These are phyloP conservation scores for Ustilago cynodontis DNA, from an alignment of 1,284 basidiomycete species.

Conservation along the genomic window DNA sequence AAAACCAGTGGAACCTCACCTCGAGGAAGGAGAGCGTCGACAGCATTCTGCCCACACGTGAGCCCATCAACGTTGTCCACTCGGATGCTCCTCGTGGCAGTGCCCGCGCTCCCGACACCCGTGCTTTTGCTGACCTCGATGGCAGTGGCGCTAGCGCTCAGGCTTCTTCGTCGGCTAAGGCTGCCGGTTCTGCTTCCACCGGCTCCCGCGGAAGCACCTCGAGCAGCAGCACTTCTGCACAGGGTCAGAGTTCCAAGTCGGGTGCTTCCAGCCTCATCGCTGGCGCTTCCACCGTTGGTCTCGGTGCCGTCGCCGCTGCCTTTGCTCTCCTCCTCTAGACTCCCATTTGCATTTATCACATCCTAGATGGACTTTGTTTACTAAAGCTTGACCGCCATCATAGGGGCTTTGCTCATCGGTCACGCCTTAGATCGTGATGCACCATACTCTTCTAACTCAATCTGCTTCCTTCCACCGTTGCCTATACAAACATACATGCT, in stretches of 20 bases:
- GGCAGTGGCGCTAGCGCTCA: slow-evolving; percentile 25
- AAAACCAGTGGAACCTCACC: slow-evolving; percentile 59
- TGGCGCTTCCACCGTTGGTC: slow-evolving; percentile 31
- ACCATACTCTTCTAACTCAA: not conserved
- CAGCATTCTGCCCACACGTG: slow-evolving; percentile 47
- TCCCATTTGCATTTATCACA: slow-evolving; percentile 4
- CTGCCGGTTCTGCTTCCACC: slow-evolving; percentile 9
- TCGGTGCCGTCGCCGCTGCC: slow-evolving; percentile 39
- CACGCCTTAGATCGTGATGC: too few species aligned
- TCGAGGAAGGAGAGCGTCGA: slow-evolving; percentile 35
- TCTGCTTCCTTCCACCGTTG: slow-evolving; percentile 4
- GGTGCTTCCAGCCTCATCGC: slow-evolving; percentile 26
- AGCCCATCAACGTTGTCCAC: slow-evolving; percentile 46
- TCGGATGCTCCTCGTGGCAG: slow-evolving; percentile 46
- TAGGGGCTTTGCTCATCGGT: not conserved
- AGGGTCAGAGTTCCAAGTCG: slow-evolving; percentile 30
- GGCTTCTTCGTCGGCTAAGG: slow-evolving; percentile 21
- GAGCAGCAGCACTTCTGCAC: slow-evolving; percentile 8
- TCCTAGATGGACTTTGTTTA: not conserved
- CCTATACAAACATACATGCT: slow-evolving; percentile 5
- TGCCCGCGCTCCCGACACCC: slow-evolving; percentile 41
- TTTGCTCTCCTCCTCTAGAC: slow-evolving; percentile 36
- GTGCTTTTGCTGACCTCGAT: slow-evolving; percentile 41
- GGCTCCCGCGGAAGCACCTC: slow-evolving; percentile 7
- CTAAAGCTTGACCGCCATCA: not conserved